Evolutionary conservation across 441 rosid species (phyloP).

Genomic region (Arabidopsis lyrata): DNA sequence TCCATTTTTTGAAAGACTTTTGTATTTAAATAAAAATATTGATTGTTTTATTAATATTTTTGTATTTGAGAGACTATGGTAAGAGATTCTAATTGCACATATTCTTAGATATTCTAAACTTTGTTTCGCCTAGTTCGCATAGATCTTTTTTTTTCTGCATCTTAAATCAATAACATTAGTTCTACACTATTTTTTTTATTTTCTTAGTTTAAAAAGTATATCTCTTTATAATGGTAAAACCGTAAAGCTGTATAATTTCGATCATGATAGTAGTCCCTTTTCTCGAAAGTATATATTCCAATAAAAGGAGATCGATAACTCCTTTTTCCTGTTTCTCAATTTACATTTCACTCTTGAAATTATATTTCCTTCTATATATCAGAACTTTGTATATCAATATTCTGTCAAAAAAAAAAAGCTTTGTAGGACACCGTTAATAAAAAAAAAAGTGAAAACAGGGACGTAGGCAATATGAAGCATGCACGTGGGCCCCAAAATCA

Average conservation of each 20-base stretch:
- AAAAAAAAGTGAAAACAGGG: not conserved
- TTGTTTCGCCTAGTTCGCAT: not conserved
- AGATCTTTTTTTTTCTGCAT: not conserved
- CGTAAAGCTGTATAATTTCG: slow-evolving; percentile 2
- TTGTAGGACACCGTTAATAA: not conserved
- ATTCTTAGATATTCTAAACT: too few species aligned
- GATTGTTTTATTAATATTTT: too few species aligned
- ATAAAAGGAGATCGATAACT: slow-evolving; percentile 11
- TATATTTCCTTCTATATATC: not conserved
- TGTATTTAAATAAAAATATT: too few species aligned
- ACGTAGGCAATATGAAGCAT: slow-evolving; percentile 37
- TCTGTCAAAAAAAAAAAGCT: not conserved
- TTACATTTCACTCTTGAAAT: not conserved
- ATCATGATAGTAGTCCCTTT: slow-evolving; percentile 24
- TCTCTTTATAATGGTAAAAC: not conserved
- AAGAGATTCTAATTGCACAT: too few species aligned
- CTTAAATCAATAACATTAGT: not conserved
- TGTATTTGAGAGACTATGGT: too few species aligned
- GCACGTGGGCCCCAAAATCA: slow-evolving; percentile 35
- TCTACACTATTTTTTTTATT: not conserved
- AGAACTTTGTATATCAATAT: slow-evolving; percentile 1
- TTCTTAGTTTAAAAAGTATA: not conserved
- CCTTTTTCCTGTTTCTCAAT: slow-evolving; percentile 6
- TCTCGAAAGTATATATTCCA: slow-evolving; percentile 32
- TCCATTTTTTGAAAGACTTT: too few species aligned